Conservation (phyloP, 148 eudicot species). For the Linanthus parryae region DNA sequence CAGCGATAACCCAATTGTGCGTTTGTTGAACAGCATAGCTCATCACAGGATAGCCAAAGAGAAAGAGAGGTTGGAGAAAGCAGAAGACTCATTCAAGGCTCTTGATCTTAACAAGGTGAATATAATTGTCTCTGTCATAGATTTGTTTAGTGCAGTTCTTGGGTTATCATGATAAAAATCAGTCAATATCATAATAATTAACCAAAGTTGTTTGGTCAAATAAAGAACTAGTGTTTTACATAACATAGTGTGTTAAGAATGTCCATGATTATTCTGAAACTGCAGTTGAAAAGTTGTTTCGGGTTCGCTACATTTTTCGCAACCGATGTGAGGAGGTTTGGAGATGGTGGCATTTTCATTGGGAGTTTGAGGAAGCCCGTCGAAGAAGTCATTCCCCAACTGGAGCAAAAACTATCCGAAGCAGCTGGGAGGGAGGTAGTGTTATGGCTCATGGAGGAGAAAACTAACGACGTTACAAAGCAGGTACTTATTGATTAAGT, state of each 20-base stretch:
- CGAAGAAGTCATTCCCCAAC: conserved; percentile 73
- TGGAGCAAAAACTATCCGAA: conserved; percentile 74
- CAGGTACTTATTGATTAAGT: too few relatives aligned
- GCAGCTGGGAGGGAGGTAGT: conserved; percentile 83
- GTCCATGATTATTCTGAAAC: conserved; percentile 6
- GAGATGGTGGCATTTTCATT: conserved; percentile 92
- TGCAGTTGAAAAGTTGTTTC: conserved; percentile 75
- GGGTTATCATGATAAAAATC: not conserved
- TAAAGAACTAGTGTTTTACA: too few relatives aligned
- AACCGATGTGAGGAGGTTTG: conserved; percentile 86
- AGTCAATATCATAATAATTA: too few relatives aligned
- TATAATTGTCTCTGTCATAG: conserved; percentile 5
- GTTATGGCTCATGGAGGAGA: conserved; percentile 93
- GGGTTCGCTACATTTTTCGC: conserved; percentile 90
- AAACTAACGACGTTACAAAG: conserved; percentile 65
- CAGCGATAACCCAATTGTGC: conserved; percentile 50
- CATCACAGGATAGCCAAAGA: conserved; percentile 56
- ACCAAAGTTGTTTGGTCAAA: too few relatives aligned
- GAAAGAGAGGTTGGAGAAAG: conserved; percentile 65
- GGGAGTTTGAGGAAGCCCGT: conserved; percentile 85
- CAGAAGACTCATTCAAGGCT: conserved; percentile 71
- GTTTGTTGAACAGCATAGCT: conserved; percentile 38
- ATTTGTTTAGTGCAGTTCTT: not conserved
- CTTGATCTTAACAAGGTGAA: conserved; percentile 91
- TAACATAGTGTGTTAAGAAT: too few relatives aligned